Base-by-base conservation (phyloP, 805 yeast genomes). In the Isabelozyma rhagii region DNA sequence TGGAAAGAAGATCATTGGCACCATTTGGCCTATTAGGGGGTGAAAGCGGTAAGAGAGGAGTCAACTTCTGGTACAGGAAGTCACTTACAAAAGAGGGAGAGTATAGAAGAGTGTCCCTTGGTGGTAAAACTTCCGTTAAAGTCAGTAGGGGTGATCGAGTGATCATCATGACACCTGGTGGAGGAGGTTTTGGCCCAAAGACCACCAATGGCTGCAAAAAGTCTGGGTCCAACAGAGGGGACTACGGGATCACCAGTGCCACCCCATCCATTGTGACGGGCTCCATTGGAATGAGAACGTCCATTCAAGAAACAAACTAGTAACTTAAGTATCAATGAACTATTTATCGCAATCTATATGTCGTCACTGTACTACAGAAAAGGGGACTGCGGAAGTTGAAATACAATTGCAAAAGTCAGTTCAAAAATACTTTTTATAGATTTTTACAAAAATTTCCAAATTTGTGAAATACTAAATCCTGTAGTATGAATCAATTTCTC, bases 1-100 rank as follows among this genome's bases (percentile, higher is more conserved):
- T 93, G 57, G 97, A 93, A 64, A 79, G 99, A 63, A 79, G 98
- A 58, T 83, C 88, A 2, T 68, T 81, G 51, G 85, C 92, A 1
- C 99, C 98, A 1, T 87, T 85, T 64, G 99, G 98, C 4, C 65
- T 93, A 46, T 68, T 79, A 18, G 97, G 97, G 1, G 99, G 98
- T 31, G 75, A 69, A 29, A 81, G 82, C 55, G 99, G 96, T 3
- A 65, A 66, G 21, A 71, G 89, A 52, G 99, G 99, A 5, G 57
- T 55, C 47, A 68, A 73, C 55, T 57, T 57, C 29, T 74, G 78
- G 78, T 54, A 55, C 43, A 55, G 64, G 44, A 55, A 57, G 42
- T 50, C 62, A 17, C 50, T 49, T 31, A 44, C 45, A 3, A 51
- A 54, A 17, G 48, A 54, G n/a, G 57, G 56, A 10, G 34, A 43